These are phyloP conservation scores for Exophiala sp. DNA, from an alignment of 2,329 filamentous ascomycete species.

Conservation along the genomic window DNA sequence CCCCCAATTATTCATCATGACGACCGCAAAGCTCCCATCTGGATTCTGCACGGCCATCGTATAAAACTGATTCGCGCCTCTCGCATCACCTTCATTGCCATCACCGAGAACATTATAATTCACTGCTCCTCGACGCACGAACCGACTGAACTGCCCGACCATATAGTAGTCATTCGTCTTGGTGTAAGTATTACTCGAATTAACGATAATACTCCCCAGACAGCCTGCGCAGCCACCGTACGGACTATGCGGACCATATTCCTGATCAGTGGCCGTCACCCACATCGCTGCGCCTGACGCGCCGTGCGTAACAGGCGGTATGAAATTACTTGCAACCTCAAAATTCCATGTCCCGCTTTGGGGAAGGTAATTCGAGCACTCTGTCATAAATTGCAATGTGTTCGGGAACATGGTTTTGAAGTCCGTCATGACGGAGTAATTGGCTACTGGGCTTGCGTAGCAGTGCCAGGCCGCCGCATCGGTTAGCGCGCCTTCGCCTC, in stretches of 20 bases:
- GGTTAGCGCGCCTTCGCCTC: conserved; percentile 31
- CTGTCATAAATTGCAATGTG: conserved; percentile 40
- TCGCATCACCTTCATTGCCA: conserved; percentile 46
- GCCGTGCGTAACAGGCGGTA: conserved; percentile 32
- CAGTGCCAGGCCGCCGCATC: conserved; percentile 40
- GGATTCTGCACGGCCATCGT: conserved; percentile 48
- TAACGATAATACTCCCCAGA: conserved; percentile 30
- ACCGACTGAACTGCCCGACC: conserved; percentile 52
- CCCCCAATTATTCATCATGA: conserved; percentile 48
- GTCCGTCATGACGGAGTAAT: conserved; percentile 36
- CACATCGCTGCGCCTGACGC: conserved; percentile 33
- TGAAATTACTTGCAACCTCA: conserved; percentile 14
- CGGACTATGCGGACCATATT: conserved; percentile 31
- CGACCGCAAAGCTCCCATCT: conserved; percentile 45
- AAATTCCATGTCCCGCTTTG: conserved; percentile 19
- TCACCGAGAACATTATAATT: conserved; percentile 33
- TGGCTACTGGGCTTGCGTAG: conserved; percentile 34
- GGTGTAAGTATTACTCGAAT: conserved; percentile 40
- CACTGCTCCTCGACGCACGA: conserved; percentile 46
- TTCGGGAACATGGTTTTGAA: conserved; percentile 35
- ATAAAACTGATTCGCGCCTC: conserved; percentile 39
- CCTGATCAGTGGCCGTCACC: conserved; percentile 32
- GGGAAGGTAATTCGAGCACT: conserved; percentile 35
- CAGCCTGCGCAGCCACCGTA: conserved; percentile 32
- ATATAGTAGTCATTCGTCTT: conserved; percentile 53